phyloP scores from a whole-genome alignment of 2,329 filamentous ascomycete genomes.

The Alternaria brassicae region DNA sequence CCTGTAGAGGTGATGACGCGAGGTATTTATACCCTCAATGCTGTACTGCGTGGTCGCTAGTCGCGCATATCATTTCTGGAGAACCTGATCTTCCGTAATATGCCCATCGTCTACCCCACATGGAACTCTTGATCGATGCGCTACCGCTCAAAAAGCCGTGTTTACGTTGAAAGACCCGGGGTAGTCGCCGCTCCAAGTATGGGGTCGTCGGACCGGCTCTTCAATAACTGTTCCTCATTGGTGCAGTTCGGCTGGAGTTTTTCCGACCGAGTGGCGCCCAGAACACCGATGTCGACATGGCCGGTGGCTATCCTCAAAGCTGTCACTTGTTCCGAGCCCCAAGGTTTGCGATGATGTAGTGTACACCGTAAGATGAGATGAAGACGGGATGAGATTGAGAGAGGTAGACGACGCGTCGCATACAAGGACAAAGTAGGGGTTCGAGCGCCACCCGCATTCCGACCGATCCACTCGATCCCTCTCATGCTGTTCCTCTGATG shows the following conservation, averaged over 20 bases:
- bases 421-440: background rate
- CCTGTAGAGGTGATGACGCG: background rate
- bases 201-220: constrained; percentile 5
- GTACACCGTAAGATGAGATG: background rate
- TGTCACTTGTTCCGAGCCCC: background rate
- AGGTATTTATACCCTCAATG: background rate
- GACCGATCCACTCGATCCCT: background rate
- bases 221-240: constrained; percentile 13
- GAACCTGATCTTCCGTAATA: background rate
- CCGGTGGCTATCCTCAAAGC: constrained; percentile 8
- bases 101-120: constrained; percentile 1
- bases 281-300: constrained; percentile 1
- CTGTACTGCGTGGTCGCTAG: background rate
- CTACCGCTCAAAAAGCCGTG: constrained; percentile 3
- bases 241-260: constrained; percentile 21
- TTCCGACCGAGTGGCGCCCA: constrained; percentile 9
- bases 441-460: background rate
- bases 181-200: constrained; percentile 8
- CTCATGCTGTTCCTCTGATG: too few relatives aligned
- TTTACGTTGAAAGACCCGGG: constrained; percentile 12
- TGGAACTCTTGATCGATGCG: background rate
- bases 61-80: background rate
- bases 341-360: background rate
- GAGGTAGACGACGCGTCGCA: background rate
- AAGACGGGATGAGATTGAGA: background rate